phyloP scores from a whole-genome alignment of 257 asterid genomes.

The Ilex asprella region DNA sequence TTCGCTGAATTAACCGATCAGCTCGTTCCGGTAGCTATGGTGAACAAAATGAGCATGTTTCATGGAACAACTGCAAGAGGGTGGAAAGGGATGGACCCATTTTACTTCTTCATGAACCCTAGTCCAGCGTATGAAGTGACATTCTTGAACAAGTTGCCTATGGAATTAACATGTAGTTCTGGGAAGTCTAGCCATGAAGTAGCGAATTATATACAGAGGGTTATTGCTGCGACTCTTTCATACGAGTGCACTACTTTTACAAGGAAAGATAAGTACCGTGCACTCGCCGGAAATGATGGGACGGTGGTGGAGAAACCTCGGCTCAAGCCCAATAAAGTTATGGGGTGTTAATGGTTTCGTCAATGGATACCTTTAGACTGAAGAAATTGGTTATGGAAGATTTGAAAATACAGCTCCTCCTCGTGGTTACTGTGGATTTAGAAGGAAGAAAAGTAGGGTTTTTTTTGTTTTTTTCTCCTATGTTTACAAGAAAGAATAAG shows the following conservation, averaged over 20 bases:
- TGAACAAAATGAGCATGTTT: constrained; percentile 3
- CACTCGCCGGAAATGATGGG: constrained; percentile 1
- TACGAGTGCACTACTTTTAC: constrained; percentile 1
- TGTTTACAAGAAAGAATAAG: no score
- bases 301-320: constrained; percentile 2
- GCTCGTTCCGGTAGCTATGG: background rate
- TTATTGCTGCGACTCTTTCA: constrained; percentile 1
- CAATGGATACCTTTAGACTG: background rate
- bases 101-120: constrained; percentile 5
- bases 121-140: constrained; percentile 1
- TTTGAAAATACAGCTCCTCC: no score
- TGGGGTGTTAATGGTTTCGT: constrained; percentile 16
- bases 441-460: no score
- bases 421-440: no score
- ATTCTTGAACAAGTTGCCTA: background rate
- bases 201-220: constrained; percentile 1
- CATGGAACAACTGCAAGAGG: constrained; percentile 3
- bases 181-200: constrained; percentile 3
- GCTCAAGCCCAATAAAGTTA: constrained; percentile 7
- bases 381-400: no score
- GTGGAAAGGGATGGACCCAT: constrained; percentile 6
- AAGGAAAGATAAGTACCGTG: background rate
- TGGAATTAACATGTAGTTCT: background rate
- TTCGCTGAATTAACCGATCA: background rate
- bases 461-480: no score